Evolutionary conservation across 108 stramenopile species (phyloP), one percentile per base, ranked within the genome.

Genomic region (Discostella pseudostelligera): DNA sequence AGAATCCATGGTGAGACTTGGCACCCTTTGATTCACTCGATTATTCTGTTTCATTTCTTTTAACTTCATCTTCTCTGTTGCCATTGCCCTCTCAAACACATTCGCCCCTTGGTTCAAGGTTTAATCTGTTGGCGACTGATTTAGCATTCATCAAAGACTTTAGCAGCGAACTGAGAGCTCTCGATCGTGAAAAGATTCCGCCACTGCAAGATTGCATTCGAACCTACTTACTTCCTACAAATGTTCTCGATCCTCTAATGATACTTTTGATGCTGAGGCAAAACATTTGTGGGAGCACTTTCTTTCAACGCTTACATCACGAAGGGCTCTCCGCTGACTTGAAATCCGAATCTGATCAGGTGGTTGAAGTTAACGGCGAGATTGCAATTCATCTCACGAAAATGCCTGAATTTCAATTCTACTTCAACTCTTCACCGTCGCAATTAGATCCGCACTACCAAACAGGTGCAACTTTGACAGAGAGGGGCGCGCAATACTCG

Each of bases 261-360:
- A 55, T 92, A 9, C 55, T 89, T 37, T 62, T 92, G 0, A 81
- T 81, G 60, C 87, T 92, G 39, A 69, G 86, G 9, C 89, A 67
- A 62, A 86, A 89, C 50, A 57, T 89, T 37, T 89, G 83, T 60
- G 88, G 85, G 2, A 81, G 80, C 11, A 83, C 88, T 14, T 91
- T 80, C 57, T 87, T 92, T 50, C 87, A 92, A 51, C 84, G 69
- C 13, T 59, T 87, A 32, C 60, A 77, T 47, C 53, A 78, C 17
- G 67, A 72, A 22, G 60, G 60, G 20, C 54, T 49, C 26, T 39
- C 67, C 24, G 17, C 26, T 16, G 54, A 70, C 3, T 39, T 25
- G 48, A 67, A 67, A 32, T 35, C 46, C 53, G 32, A 29, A 13
- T 1, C 65, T 19, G 45, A 35, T 43, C 21, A 67, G 2, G 43